phyloP scores from a whole-genome alignment of 2,329 filamentous ascomycete species.

The Geosmithia putterillii region DNA sequence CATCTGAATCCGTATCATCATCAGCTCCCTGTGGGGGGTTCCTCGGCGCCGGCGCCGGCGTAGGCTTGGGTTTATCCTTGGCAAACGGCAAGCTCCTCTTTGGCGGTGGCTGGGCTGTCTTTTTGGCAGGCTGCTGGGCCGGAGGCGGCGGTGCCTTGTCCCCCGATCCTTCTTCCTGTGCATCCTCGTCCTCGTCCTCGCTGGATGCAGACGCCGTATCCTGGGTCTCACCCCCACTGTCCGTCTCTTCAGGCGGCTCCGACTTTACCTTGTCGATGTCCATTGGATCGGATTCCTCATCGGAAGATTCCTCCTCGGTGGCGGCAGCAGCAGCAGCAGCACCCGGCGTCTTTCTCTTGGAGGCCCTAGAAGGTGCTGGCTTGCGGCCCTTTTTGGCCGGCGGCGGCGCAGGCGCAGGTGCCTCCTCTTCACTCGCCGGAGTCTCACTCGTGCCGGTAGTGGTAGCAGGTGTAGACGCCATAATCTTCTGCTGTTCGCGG shows the following conservation, averaged over 20 bases:
- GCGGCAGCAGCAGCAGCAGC: slow-evolving; percentile 13
- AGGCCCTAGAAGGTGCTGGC: slow-evolving; percentile 22
- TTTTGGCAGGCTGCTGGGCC: slow-evolving; percentile 5
- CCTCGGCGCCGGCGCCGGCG: slow-evolving; percentile 4
- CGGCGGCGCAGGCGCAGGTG: slow-evolving; percentile 8
- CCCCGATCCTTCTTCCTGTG: slow-evolving; percentile 6
- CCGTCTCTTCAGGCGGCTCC: slow-evolving; percentile 25
- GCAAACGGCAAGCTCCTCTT: slow-evolving; percentile 32
- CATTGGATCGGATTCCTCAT: slow-evolving; percentile 37
- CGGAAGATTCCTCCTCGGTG: slow-evolving; percentile 21
- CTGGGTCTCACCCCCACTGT: slow-evolving; percentile 26
- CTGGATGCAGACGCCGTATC: slow-evolving; percentile 27
- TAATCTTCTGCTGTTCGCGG: slow-evolving; percentile 54
- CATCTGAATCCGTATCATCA: slow-evolving; percentile 41
- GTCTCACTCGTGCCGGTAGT: neutral
- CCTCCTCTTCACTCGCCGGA: slow-evolving; percentile 3
- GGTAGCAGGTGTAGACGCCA: slow-evolving; percentile 31
- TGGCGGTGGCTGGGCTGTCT: slow-evolving; percentile 19
- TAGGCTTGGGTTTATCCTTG: slow-evolving; percentile 16
- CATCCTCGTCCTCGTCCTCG: slow-evolving; percentile 23
- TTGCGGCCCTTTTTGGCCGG: slow-evolving; percentile 13
- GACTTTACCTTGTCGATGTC: slow-evolving; percentile 28
- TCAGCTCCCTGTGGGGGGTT: slow-evolving; percentile 4
- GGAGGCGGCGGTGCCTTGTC: slow-evolving; percentile 1
- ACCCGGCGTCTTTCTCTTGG: slow-evolving; percentile 37